Evolutionary conservation across 75 land plant genomes (phyloP).

Genomic region (Picea glauca): DNA sequence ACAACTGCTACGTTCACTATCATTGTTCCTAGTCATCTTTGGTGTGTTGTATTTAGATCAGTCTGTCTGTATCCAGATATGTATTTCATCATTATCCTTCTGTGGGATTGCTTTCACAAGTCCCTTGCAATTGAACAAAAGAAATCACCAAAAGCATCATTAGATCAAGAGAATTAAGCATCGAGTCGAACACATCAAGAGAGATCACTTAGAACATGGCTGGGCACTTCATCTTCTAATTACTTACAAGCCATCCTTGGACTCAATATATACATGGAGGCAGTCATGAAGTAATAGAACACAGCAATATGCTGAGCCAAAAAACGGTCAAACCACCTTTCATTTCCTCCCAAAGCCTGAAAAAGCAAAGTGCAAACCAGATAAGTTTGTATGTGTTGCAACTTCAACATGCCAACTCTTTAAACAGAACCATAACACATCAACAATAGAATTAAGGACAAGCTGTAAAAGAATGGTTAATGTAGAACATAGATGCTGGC

Average conservation of each 20-base stretch:
- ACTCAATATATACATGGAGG: slow-evolving; percentile 81
- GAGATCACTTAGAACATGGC: neutral
- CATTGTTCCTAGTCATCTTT: too few relatives aligned
- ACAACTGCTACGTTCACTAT: too few relatives aligned
- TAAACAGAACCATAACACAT: neutral
- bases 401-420: neutral
- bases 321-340: slow-evolving; percentile 93
- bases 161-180: neutral
- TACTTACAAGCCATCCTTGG: slow-evolving; percentile 99
- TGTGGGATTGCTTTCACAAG: too few relatives aligned
- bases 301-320: slow-evolving; percentile 88
- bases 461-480: neutral
- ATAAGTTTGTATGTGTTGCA: slow-evolving; percentile 1
- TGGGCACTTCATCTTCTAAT: neutral
- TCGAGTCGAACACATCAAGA: neutral
- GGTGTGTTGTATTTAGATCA: too few relatives aligned
- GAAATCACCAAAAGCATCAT: neutral
- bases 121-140: neutral
- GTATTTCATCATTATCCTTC: too few relatives aligned
- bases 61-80: too few relatives aligned
- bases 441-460: neutral
- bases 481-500: neutral
- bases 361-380: neutral
- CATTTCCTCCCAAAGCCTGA: slow-evolving; percentile 95
- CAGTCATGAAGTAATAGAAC: slow-evolving; percentile 82